phyloP scores from a whole-genome alignment of 2,329 filamentous ascomycete species.

The Colletotrichum sp. region DNA sequence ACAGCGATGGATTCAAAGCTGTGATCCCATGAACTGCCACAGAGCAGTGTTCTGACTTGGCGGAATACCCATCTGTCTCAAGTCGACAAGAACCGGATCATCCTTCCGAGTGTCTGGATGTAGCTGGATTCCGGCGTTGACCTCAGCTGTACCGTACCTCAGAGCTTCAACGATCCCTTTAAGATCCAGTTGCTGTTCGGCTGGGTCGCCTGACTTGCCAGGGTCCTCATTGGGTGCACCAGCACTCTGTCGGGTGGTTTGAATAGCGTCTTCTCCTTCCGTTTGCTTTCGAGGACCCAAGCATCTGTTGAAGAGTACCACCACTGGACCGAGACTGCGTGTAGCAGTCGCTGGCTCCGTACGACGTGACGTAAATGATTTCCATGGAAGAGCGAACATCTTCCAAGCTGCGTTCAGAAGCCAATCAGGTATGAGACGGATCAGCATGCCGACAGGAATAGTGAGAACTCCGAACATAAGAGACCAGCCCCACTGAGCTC shows the following conservation, averaged over 20 bases:
- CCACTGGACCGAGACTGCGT: not conserved
- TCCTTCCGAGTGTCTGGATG: not conserved
- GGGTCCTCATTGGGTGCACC: not conserved
- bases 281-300: not conserved
- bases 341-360: not conserved
- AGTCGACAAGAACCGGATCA: not conserved
- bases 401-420: too few species aligned
- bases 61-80: not conserved
- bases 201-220: not conserved
- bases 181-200: not conserved
- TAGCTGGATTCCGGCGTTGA: not conserved
- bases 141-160: not conserved
- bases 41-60: not conserved
- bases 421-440: too few species aligned
- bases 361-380: not conserved
- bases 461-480: too few species aligned
- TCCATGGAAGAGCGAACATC: too few species aligned
- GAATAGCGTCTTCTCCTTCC: not conserved
- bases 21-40: not conserved
- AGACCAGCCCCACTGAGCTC: too few species aligned
- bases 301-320: not conserved
- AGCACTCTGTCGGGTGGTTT: not conserved
- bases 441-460: too few species aligned
- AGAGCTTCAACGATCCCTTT: not conserved
- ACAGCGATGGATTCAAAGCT: not conserved